Evolutionary conservation across 1,139 yeast genomes (phyloP).

Genomic region (Lodderomyces elongisporus): DNA sequence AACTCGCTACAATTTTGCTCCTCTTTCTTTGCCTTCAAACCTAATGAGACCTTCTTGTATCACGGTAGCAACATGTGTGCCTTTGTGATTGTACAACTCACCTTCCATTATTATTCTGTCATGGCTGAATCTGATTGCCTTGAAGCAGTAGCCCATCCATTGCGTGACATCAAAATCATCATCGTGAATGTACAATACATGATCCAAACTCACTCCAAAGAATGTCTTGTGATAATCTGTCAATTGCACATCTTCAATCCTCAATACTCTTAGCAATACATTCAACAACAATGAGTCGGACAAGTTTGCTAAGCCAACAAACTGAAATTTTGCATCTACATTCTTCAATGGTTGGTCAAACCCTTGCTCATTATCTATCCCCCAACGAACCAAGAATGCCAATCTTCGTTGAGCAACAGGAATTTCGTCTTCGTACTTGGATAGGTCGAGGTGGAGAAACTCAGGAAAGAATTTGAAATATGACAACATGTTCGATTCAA

Average conservation of each 20-base stretch:
- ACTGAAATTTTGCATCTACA: constrained; percentile 32
- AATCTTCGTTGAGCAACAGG: constrained; percentile 33
- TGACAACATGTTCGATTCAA: constrained; percentile 17
- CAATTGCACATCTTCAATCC: constrained; percentile 21
- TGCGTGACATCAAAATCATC: constrained; percentile 47
- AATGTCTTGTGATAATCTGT: constrained; percentile 27
- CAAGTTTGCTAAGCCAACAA: constrained; percentile 57
- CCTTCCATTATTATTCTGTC: constrained; percentile 57
- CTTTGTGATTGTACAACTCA: constrained; percentile 49
- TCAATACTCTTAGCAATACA: constrained; percentile 29
- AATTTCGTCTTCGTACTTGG: constrained; percentile 23
- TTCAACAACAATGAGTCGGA: constrained; percentile 58
- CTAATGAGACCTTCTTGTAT: constrained; percentile 61
- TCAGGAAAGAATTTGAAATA: constrained; percentile 40
- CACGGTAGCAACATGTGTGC: constrained; percentile 57
- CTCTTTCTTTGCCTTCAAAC: constrained; percentile 15
- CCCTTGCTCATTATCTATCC: constrained; percentile 23
- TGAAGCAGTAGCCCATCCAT: constrained; percentile 51
- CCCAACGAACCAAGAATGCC: constrained; percentile 41
- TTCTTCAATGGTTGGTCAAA: constrained; percentile 13
- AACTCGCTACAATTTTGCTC: constrained; percentile 11
- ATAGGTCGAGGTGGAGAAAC: constrained; percentile 21
- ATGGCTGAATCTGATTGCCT: constrained; percentile 48
- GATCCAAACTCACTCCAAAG: constrained; percentile 59
- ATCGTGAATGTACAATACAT: constrained; percentile 63